Evolutionary conservation across 805 yeast genomes (phyloP).

Genomic region (Pichia exigua): DNA sequence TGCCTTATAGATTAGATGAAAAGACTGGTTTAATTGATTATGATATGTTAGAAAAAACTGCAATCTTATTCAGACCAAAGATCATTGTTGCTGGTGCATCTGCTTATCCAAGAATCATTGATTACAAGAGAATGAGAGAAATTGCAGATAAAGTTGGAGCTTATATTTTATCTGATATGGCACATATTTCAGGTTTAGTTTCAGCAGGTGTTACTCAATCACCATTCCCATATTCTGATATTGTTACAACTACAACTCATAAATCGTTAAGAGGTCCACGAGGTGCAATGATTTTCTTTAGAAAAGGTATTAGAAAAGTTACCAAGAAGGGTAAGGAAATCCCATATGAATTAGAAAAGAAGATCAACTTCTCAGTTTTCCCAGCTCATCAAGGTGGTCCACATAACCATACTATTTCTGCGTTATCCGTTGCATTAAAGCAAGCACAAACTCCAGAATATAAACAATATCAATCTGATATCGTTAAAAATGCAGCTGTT

Average conservation of each 20-base stretch:
- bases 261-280: slow-evolving; percentile 98
- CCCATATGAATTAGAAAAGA: slow-evolving; percentile 79
- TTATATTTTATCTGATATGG: slow-evolving; percentile 90
- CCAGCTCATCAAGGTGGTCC: slow-evolving; percentile 99
- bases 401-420: slow-evolving; percentile 95
- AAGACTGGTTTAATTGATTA: slow-evolving; percentile 88
- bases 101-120: slow-evolving; percentile 87
- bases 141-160: slow-evolving; percentile 94
- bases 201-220: slow-evolving; percentile 92
- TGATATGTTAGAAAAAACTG: slow-evolving; percentile 76
- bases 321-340: slow-evolving; percentile 82
- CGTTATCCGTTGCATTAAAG: slow-evolving; percentile 89
- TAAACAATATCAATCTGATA: slow-evolving; percentile 76
- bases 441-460: slow-evolving; percentile 88
- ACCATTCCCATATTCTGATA: slow-evolving; percentile 89
- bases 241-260: slow-evolving; percentile 97
- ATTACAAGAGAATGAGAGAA: slow-evolving; percentile 81
- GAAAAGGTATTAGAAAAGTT: slow-evolving; percentile 84
- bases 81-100: slow-evolving; percentile 95
- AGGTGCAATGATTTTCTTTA: slow-evolving; percentile 96
- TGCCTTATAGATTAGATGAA: slow-evolving; percentile 91
- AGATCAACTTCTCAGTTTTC: slow-evolving; percentile 93
- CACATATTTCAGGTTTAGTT: slow-evolving; percentile 92
- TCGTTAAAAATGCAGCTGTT: slow-evolving; percentile 70
- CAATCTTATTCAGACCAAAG: slow-evolving; percentile 87